Evolutionary conservation across 2,329 filamentous ascomycete genomes (phyloP), one percentile per base, ranked within the genome.

Genomic region (Lachnellula cervina): DNA sequence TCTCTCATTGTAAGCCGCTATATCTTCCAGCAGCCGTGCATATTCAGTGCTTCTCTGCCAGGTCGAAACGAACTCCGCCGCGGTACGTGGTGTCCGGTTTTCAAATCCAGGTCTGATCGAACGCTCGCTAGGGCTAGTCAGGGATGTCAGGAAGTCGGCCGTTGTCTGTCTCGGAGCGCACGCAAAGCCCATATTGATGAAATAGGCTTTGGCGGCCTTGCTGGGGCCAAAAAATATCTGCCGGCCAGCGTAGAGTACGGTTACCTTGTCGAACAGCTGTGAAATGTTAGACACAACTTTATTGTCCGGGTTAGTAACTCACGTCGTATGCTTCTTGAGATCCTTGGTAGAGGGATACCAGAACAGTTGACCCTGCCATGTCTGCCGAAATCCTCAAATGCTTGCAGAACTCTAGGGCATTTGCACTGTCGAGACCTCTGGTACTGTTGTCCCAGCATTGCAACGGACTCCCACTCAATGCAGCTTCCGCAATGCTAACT

Each of bases 401-500:
- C 62, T 86, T 78, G 13, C 87, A 83, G 59, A 90, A 91, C 64
- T 88, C 85, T 32, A 89, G 71, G 0, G 88, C 88, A 0, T 84
- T 90, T 4, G 83, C 83, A 0, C 84, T 84, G 68, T 92, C 89
- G 0, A 92, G 76, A 3, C 88, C 89, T 48, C 81, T 78, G 0
- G 88, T 91, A 13, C 79, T 84, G 60, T 89, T 89, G 57, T 87
- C 89, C 89, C 89, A 94, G 56, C 84, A 86, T 66, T 88, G 84
- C 1, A 81, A 75, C 43, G 78, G 82, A 1, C 82, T 80, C 14
- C 75, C 70, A 0, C 73, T 75, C 11, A 79, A 77, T 0, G 80
- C 79, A 56, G 88, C 89, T 70, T 93, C 89, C 0, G 87, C 88
- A 58, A 93, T 90, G 25, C 84, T 88, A 4, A 93, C 89, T 66